Evolutionary conservation across 805 yeast species (phyloP).

Genomic region (Brettanomyces bruxellensis): DNA sequence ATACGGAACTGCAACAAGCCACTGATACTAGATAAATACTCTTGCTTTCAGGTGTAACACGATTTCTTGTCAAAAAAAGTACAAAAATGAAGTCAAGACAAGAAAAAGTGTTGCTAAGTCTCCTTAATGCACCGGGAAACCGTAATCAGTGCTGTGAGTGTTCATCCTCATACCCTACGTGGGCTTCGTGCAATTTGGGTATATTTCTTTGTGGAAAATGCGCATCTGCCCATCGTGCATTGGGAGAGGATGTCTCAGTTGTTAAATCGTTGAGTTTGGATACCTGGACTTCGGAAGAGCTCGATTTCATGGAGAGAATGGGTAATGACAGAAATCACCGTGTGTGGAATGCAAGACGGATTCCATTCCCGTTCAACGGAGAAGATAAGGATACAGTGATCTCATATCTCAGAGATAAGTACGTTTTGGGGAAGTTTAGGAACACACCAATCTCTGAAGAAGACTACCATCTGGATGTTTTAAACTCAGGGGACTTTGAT

Average conservation of each 20-base stretch:
- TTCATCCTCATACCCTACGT: conserved; percentile 55
- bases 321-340: conserved; percentile 58
- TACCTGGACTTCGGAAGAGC: conserved; percentile 51
- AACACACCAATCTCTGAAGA: conserved; percentile 27
- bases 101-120: conserved; percentile 37
- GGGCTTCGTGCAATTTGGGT: conserved; percentile 44
- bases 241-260: conserved; percentile 51
- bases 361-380: conserved; percentile 67
- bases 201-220: conserved; percentile 77
- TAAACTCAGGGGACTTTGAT: conserved; percentile 5
- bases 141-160: conserved; percentile 77
- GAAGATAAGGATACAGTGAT: conserved; percentile 56
- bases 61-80: too few relatives aligned
- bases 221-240: conserved; percentile 65
- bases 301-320: conserved; percentile 31
- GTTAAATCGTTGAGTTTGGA: conserved; percentile 72
- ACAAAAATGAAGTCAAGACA: conserved; percentile 8
- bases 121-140: conserved; percentile 52
- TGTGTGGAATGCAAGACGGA: conserved; percentile 60
- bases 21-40: too few relatives aligned
- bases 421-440: conserved; percentile 52
- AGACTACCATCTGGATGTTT: conserved; percentile 27
- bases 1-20: too few relatives aligned
- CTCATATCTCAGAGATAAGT: conserved; percentile 57
- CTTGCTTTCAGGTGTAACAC: too few relatives aligned